Conservation (phyloP, 441 rosid genomes). For the Erodium texanum region DNA sequence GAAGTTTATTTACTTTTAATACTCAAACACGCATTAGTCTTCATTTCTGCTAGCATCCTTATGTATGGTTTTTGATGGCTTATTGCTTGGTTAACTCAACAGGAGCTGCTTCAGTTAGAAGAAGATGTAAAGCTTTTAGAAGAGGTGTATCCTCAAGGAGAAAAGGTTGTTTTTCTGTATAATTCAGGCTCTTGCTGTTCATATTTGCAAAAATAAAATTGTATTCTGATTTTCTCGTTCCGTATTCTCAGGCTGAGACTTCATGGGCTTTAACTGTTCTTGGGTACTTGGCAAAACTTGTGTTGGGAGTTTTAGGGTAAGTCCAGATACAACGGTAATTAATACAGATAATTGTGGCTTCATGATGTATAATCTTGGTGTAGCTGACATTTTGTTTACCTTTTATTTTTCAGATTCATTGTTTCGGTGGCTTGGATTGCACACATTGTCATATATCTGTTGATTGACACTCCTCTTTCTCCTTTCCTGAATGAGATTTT, state of each 20-base stretch:
- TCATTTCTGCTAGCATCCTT: neutral
- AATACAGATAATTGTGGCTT: neutral
- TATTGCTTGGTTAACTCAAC: slow-evolving; percentile 22
- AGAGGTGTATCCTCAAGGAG: slow-evolving; percentile 99
- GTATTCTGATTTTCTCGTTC: neutral
- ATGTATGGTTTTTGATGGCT: slow-evolving; percentile 11
- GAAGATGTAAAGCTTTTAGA: slow-evolving; percentile 95
- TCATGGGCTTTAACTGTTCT: slow-evolving; percentile 95
- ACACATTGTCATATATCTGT: slow-evolving; percentile 79
- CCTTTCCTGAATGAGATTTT: slow-evolving; percentile 93
- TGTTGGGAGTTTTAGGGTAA: slow-evolving; percentile 86
- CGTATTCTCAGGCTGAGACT: slow-evolving; percentile 76
- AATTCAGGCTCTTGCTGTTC: neutral
- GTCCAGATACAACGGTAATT: slow-evolving; percentile 19
- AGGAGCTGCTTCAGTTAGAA: slow-evolving; percentile 90
- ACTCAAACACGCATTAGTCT: neutral
- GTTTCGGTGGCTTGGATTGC: slow-evolving; percentile 96
- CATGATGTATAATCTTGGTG: neutral
- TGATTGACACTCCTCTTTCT: slow-evolving; percentile 83
- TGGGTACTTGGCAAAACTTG: slow-evolving; percentile 87
- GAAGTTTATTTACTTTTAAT: neutral
- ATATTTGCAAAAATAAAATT: neutral
- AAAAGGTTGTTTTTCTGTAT: slow-evolving; percentile 45
- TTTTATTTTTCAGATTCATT: slow-evolving; percentile 50
- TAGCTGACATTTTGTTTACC: neutral